A percentile compares a stretch with the other conserved stretches of the same genome.
These are phyloP conservation scores for Amyloporia xantha DNA, from an alignment of 768 basidiomycete genomes.

Conservation along the genomic window DNA sequence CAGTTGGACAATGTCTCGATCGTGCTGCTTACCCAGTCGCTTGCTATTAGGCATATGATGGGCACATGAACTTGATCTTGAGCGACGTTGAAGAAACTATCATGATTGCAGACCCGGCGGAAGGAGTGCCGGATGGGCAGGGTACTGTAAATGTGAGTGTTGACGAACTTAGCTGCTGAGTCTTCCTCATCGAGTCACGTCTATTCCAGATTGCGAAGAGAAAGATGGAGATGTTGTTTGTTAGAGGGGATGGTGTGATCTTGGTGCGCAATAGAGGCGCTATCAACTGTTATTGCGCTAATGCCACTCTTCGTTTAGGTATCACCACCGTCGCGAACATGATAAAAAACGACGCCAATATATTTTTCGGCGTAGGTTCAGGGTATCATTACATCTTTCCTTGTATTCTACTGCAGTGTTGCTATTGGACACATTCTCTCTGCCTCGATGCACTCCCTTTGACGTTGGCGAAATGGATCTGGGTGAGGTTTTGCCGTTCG, in stretches of 20 bases:
- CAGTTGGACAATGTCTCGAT: conserved; percentile 6
- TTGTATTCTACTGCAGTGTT: background rate
- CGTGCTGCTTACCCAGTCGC: conserved; percentile 2
- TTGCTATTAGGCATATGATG: conserved; percentile 84
- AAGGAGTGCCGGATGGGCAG: conserved; percentile 49
- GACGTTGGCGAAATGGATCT: too few species aligned
- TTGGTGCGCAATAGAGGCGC: conserved; percentile 60
- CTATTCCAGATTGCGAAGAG: conserved; percentile 73
- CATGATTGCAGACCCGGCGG: conserved; percentile 86
- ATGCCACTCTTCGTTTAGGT: conserved; percentile 43
- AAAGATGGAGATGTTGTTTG: conserved; percentile 97
- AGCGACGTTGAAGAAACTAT: conserved; percentile 98
- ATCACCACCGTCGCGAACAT: conserved; percentile 64
- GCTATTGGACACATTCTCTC: background rate
- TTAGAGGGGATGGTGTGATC: conserved; percentile 95
- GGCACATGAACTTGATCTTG: conserved; percentile 99
- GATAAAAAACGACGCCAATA: conserved; percentile 22
- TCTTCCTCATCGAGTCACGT: background rate
- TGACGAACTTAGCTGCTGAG: too few species aligned
- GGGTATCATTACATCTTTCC: conserved; percentile 3
- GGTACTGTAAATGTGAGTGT: conserved; percentile 58
- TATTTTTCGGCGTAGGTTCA: conserved; percentile 24
- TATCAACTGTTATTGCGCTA: background rate
- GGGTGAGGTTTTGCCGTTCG: too few species aligned
- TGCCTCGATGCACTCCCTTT: too few species aligned